Conservation (phyloP, 345 rosid species). For the Hibiscus syriacus region DNA sequence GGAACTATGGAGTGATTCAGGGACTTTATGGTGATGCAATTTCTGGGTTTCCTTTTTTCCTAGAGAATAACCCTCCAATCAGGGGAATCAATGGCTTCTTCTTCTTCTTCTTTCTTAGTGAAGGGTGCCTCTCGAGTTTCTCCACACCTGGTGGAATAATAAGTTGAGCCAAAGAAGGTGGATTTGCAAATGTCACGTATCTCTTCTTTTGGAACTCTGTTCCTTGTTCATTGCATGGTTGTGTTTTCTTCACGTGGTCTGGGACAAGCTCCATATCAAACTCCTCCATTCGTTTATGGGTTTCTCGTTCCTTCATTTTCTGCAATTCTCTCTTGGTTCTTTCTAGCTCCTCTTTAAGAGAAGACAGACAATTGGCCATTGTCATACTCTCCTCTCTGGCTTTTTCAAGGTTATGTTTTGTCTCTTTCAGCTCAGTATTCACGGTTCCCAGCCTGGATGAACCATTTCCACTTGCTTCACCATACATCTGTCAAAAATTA, state of each 20-base stretch:
- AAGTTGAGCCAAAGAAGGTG: too few relatives aligned
- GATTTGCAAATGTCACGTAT: too few relatives aligned
- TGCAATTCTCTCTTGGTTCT: conserved; percentile 60
- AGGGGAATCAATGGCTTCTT: too few relatives aligned
- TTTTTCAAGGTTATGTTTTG: conserved; percentile 56
- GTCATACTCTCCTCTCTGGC: too few relatives aligned
- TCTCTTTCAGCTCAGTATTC: conserved; percentile 60
- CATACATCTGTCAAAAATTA: conserved; percentile 30
- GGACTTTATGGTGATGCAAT: background rate
- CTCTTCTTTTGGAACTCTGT: too few relatives aligned
- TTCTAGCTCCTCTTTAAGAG: conserved; percentile 71
- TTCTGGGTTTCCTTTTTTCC: conserved; percentile 39
- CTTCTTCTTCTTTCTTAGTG: too few relatives aligned
- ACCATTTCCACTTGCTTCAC: too few relatives aligned
- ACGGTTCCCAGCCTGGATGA: conserved; percentile 23
- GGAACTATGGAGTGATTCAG: background rate
- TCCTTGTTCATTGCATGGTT: background rate
- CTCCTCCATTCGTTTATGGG: conserved; percentile 20
- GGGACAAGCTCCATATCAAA: too few relatives aligned
- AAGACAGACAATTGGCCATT: conserved; percentile 53
- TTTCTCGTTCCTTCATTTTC: conserved; percentile 29
- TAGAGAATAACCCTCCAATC: too few relatives aligned
- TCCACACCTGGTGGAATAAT: too few relatives aligned
- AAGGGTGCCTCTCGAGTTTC: too few relatives aligned
- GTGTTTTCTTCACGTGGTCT: too few relatives aligned